These are phyloP conservation scores for Mimosa bimucronata DNA, from an alignment of 306 rosid species.

Conservation along the genomic window DNA sequence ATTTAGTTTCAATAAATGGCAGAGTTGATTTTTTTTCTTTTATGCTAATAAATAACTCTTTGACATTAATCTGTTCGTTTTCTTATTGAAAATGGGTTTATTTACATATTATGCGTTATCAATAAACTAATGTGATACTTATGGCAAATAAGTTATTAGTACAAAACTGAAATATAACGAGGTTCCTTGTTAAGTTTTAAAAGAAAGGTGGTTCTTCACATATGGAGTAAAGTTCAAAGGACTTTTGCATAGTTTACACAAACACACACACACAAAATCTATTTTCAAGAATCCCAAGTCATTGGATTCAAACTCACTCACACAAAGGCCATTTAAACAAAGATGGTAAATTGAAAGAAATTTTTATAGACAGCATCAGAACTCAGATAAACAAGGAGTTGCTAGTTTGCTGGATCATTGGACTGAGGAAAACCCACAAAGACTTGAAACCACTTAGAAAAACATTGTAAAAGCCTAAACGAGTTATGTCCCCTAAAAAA, in stretches of 20 bases:
- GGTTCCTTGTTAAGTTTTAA: background rate
- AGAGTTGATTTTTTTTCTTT: too few relatives aligned
- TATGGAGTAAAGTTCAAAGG: background rate
- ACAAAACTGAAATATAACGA: too few relatives aligned
- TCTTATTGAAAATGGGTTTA: background rate
- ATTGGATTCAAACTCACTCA: background rate
- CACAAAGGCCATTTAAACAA: background rate
- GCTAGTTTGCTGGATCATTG: conserved; percentile 26
- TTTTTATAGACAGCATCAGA: conserved; percentile 19
- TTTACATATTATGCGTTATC: background rate
- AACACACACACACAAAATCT: background rate
- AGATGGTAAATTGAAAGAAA: background rate
- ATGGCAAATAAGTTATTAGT: too few relatives aligned
- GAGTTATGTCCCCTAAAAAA: conserved; percentile 58
- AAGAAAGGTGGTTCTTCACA: background rate
- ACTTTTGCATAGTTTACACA: background rate
- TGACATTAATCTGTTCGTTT: too few relatives aligned
- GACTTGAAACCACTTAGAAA: conserved; percentile 3
- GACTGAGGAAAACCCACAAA: background rate
- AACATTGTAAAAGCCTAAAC: conserved; percentile 27
- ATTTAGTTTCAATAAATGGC: too few relatives aligned
- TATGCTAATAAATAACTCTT: too few relatives aligned
- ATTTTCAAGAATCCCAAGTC: background rate
- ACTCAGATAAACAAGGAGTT: conserved; percentile 27
- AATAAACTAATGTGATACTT: background rate